Percentiles rank a stretch among this genome's conserved stretches.
These are phyloP conservation scores for Penicillium paradoxum DNA, from an alignment of 495 filamentous ascomycete species.

Conservation along the genomic window DNA sequence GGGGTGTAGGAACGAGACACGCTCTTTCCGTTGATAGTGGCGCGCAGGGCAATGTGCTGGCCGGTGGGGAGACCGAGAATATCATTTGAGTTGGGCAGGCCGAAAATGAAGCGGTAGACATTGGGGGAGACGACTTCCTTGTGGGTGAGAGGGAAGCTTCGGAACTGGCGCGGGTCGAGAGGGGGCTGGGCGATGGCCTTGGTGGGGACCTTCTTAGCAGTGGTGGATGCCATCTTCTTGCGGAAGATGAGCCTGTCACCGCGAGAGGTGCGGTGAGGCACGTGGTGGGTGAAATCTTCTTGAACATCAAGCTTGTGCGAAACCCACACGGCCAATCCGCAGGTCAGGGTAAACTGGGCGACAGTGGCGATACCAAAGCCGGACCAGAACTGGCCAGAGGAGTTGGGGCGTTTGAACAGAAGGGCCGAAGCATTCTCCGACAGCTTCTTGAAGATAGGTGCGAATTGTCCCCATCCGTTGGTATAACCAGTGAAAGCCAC, in stretches of 20 bases:
- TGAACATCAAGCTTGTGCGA: conserved; percentile 24
- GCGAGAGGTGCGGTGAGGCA: conserved; percentile 11
- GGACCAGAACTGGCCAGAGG: conserved; percentile 12
- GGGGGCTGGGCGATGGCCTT: background rate
- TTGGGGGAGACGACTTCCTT: conserved; percentile 25
- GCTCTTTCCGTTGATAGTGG: conserved; percentile 32
- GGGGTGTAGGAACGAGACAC: conserved; percentile 43
- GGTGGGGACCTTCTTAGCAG: background rate
- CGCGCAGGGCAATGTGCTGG: conserved; percentile 40
- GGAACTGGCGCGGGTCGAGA: background rate
- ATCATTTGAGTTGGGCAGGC: conserved; percentile 28
- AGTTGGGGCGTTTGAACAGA: background rate
- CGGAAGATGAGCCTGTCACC: conserved; percentile 9
- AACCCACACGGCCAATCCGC: conserved; percentile 16
- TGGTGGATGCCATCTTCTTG: background rate
- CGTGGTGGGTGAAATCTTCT: conserved; percentile 23
- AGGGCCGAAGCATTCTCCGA: background rate
- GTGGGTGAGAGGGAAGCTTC: background rate
- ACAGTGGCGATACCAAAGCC: conserved; percentile 18
- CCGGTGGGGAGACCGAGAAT: conserved; percentile 42
- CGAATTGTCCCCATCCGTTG: conserved; percentile 4
- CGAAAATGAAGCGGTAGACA: conserved; percentile 38
- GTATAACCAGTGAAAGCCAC: conserved; percentile 8
- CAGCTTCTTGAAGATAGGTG: conserved; percentile 1
- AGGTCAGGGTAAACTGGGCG: conserved; percentile 14